phyloP scores from a whole-genome alignment of 2,329 filamentous ascomycete species.

The Talaromyces sp. region DNA sequence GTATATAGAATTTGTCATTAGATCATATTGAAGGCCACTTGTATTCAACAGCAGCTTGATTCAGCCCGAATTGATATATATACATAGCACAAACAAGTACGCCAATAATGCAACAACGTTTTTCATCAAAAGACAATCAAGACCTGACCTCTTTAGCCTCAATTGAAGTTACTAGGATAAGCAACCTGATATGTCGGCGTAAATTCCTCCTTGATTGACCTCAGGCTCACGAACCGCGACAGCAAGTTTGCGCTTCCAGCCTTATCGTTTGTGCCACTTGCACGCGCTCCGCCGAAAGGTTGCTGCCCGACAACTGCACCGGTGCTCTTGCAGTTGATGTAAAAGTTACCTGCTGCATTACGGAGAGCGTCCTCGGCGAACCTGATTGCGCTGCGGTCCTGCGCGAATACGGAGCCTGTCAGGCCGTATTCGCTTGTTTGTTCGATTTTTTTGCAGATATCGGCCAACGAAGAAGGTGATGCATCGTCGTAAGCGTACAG shows the following conservation, averaged over 20 bases:
- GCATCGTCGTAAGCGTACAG: conserved; percentile 75
- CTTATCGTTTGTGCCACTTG: conserved; percentile 71
- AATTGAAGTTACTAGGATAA: conserved; percentile 63
- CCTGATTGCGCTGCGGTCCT: conserved; percentile 35
- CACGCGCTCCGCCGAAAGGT: conserved; percentile 66
- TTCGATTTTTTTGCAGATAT: conserved; percentile 53
- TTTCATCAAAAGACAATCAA: neutral
- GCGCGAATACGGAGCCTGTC: conserved; percentile 44
- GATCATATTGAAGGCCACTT: neutral
- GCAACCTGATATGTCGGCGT: conserved; percentile 58
- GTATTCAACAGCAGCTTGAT: neutral
- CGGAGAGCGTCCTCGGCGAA: conserved; percentile 37
- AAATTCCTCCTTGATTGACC: conserved; percentile 75
- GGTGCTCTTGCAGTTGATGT: conserved; percentile 53
- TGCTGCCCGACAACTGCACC: conserved; percentile 71
- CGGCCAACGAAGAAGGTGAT: conserved; percentile 54
- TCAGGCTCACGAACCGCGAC: conserved; percentile 63
- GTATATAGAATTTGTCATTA: no score
- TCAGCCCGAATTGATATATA: neutral
- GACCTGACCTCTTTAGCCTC: no score
- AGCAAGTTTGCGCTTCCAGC: conserved; percentile 64
- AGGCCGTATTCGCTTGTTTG: conserved; percentile 41
- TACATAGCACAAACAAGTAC: neutral
- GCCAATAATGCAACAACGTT: neutral
- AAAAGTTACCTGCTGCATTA: conserved; percentile 42